Conservation (phyloP, 768 basidiomycete species). For the Rhizopogon vesiculosus region DNA sequence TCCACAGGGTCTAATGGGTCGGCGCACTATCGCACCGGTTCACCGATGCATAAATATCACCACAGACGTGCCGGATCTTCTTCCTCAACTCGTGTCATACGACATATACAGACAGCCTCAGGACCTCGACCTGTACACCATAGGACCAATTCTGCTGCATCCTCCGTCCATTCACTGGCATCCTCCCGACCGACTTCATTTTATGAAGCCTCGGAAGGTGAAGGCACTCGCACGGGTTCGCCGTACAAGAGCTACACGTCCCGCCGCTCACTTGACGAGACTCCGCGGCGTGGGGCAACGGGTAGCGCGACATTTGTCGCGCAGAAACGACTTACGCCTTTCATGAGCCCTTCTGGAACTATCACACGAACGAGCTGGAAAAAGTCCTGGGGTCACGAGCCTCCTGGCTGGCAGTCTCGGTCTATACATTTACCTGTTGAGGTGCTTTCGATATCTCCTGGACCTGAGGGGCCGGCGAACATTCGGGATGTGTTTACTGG, state of each 20-base stretch:
- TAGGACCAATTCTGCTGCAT: conserved; percentile 73
- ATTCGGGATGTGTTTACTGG: conserved; percentile 84
- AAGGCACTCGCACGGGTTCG: conserved; percentile 57
- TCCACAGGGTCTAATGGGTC: conserved; percentile 77
- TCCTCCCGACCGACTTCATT: conserved; percentile 78
- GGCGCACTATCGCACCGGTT: conserved; percentile 57
- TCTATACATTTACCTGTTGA: conserved; percentile 67
- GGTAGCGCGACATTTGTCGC: conserved; percentile 66
- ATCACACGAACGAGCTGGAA: conserved; percentile 79
- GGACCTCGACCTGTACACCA: conserved; percentile 47
- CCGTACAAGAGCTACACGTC: conserved; percentile 51
- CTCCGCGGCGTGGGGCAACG: conserved; percentile 32
- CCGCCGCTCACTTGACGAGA: conserved; percentile 46
- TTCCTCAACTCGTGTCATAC: conserved; percentile 76
- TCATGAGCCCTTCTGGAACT: conserved; percentile 50
- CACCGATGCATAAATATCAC: conserved; percentile 68
- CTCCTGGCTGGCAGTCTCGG: conserved; percentile 78
- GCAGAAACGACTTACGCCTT: conserved; percentile 76
- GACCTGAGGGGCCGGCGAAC: conserved; percentile 27
- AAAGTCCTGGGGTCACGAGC: conserved; percentile 84
- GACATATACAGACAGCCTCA: conserved; percentile 47
- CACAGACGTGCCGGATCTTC: conserved; percentile 80
- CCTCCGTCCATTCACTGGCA: conserved; percentile 69
- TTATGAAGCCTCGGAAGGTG: conserved; percentile 70
- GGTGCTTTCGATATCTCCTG: conserved; percentile 66